Evolutionary conservation across 2,329 filamentous ascomycete genomes (phyloP).

Genomic region (Aureobasidium subglaciale): DNA sequence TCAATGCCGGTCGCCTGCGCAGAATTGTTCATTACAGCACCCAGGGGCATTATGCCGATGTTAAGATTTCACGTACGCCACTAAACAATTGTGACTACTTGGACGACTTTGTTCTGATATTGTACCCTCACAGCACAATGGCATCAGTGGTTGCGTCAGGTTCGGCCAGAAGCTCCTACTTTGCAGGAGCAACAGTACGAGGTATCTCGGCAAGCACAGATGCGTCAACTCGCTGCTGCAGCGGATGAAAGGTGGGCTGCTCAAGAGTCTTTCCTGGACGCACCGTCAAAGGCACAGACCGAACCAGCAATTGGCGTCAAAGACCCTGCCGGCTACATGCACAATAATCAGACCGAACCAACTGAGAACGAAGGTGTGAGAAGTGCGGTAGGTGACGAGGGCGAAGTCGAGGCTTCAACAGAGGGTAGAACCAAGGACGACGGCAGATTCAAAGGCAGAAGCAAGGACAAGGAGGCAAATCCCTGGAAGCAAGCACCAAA

Average conservation of each 20-base stretch:
- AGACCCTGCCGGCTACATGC: slow-evolving; percentile 34
- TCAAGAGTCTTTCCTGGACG: slow-evolving; percentile 52
- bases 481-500: slow-evolving; percentile 35
- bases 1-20: slow-evolving; percentile 47
- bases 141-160: slow-evolving; percentile 62
- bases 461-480: slow-evolving; percentile 26
- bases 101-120: slow-evolving; percentile 3
- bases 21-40: slow-evolving; percentile 52
- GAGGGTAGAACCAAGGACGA: slow-evolving; percentile 24
- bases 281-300: slow-evolving; percentile 44
- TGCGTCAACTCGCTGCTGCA: slow-evolving; percentile 52
- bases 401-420: slow-evolving; percentile 27
- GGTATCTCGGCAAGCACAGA: slow-evolving; percentile 47
- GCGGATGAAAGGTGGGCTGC: slow-evolving; percentile 57
- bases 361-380: slow-evolving; percentile 26
- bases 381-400: slow-evolving; percentile 26
- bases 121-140: slow-evolving; percentile 47
- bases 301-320: slow-evolving; percentile 38
- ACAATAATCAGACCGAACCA: slow-evolving; percentile 27
- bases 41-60: slow-evolving; percentile 50
- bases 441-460: slow-evolving; percentile 26
- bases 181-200: slow-evolving; percentile 54
- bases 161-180: slow-evolving; percentile 48
- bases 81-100: background rate
- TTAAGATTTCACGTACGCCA: slow-evolving; percentile 50